These are phyloP conservation scores for Vanderwaltozyma polyspora DNA, from an alignment of 805 yeast genomes.

Conservation along the genomic window DNA sequence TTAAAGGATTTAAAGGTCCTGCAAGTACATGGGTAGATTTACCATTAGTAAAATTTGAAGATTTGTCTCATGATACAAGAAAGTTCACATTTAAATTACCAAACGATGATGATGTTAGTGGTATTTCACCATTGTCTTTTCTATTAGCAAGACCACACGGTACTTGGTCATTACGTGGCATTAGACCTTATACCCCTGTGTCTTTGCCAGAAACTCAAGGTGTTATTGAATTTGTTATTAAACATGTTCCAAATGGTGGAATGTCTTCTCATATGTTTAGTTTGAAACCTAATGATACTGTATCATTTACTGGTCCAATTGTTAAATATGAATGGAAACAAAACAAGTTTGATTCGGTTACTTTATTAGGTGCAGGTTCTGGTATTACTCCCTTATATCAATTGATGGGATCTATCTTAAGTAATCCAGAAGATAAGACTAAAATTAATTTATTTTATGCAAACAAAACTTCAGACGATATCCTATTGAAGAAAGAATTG, in stretches of 20 bases:
- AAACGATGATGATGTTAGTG: constrained; percentile 53
- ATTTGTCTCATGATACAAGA: constrained; percentile 53
- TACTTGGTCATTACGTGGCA: constrained; percentile 71
- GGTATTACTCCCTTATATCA: constrained; percentile 96
- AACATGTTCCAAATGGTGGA: constrained; percentile 76
- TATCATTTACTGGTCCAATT: constrained; percentile 89
- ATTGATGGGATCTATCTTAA: constrained; percentile 61
- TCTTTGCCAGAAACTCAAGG: constrained; percentile 63
- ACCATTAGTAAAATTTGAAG: constrained; percentile 33
- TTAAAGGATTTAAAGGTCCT: background rate
- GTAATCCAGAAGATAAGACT: constrained; percentile 72
- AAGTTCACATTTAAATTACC: constrained; percentile 62
- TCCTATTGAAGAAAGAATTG: constrained; percentile 65
- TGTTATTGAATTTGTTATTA: constrained; percentile 64
- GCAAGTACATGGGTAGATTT: constrained; percentile 61
- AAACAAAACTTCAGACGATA: constrained; percentile 63
- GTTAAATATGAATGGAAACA: constrained; percentile 83
- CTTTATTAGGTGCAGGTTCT: constrained; percentile 87
- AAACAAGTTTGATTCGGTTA: constrained; percentile 68
- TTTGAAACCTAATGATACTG: constrained; percentile 67
- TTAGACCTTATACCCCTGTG: constrained; percentile 85
- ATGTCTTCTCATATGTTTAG: constrained; percentile 62
- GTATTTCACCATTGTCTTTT: constrained; percentile 69
- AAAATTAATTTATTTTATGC: constrained; percentile 78
- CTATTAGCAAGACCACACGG: constrained; percentile 71